phyloP scores from a whole-genome alignment of 164 flowering plant species.

The Aristolochia contorta region DNA sequence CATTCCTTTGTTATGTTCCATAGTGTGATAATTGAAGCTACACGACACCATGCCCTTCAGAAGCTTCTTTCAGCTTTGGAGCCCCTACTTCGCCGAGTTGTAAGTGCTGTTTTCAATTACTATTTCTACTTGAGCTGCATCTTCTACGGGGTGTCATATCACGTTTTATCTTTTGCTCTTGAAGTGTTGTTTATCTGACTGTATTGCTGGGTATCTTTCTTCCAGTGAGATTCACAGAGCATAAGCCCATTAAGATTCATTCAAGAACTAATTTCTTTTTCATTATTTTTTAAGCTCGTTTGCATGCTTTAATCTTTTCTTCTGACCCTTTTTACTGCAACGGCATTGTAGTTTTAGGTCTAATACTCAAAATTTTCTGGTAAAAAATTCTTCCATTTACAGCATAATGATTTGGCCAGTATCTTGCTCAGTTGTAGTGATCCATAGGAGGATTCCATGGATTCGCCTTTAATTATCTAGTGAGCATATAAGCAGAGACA shows the following conservation, averaged over 20 bases:
- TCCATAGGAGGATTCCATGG: background rate
- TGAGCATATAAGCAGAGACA: no score
- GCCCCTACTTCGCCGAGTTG: slow-evolving; percentile 33
- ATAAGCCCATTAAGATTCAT: background rate
- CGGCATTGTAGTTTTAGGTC: background rate
- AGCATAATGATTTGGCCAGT: background rate
- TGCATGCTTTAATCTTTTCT: no score
- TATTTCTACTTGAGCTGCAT: background rate
- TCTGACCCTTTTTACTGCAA: no score
- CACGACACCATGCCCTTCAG: slow-evolving; percentile 30
- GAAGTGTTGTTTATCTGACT: background rate
- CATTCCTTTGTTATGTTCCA: no score
- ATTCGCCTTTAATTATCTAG: no score
- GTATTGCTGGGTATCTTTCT: background rate
- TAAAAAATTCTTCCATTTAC: background rate
- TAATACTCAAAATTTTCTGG: background rate
- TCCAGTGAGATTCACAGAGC: background rate
- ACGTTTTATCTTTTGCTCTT: background rate
- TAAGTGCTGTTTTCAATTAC: slow-evolving; percentile 10
- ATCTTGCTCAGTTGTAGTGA: background rate
- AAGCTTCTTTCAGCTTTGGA: slow-evolving; percentile 40
- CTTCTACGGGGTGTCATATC: background rate
- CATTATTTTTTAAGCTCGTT: no score
- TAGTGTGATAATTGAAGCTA: slow-evolving; percentile 47
- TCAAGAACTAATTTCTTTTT: no score